phyloP scores from a whole-genome alignment of 768 basidiomycete genomes.

The Termitomyces sp. region DNA sequence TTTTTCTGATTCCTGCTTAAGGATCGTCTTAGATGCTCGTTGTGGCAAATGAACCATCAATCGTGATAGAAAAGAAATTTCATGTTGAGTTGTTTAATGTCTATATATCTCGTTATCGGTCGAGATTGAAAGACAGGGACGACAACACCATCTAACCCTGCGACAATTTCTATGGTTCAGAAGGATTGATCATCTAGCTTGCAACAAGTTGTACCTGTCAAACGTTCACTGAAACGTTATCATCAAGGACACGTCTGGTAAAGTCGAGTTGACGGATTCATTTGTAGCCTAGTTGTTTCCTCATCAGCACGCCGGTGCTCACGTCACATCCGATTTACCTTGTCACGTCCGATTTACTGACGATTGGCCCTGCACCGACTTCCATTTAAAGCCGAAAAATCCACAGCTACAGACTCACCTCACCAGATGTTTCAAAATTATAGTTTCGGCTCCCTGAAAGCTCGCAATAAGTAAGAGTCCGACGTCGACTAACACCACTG shows the following conservation, averaged over 20 bases:
- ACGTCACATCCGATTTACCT: background rate
- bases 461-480: too few species aligned
- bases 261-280: background rate
- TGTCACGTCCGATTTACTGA: background rate
- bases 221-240: background rate
- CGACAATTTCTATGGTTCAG: background rate
- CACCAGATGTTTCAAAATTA: too few species aligned
- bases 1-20: background rate
- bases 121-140: background rate
- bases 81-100: too few species aligned
- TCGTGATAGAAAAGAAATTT: background rate
- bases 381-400: too few species aligned
- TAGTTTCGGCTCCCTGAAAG: too few species aligned
- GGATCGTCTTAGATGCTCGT: background rate
- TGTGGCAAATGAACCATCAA: background rate
- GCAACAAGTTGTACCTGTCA: background rate
- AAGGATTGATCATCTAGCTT: background rate
- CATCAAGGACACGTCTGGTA: background rate
- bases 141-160: background rate
- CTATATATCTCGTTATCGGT: background rate
- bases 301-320: background rate
- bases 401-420: background rate
- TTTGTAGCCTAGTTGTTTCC: background rate
- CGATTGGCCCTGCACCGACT: background rate
- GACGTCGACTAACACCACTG: too few species aligned